Evolutionary conservation across 106 monocot species (phyloP), one percentile per base, ranked within the genome.

Genomic region (Dendrobium chrysotoxum): DNA sequence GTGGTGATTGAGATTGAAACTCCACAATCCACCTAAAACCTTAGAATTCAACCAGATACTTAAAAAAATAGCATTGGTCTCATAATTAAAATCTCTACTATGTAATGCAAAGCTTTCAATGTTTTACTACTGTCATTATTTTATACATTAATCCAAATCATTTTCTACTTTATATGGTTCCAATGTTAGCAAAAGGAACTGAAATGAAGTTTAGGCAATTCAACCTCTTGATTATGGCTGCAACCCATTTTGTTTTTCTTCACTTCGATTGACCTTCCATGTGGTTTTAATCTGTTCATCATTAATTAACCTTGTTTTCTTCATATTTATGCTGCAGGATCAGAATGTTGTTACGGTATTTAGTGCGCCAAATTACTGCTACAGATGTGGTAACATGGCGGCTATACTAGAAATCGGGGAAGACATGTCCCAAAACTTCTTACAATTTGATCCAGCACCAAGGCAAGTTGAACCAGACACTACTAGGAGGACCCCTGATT

Each of bases 271-370:
- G 25, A 65, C 25, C 64, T 65, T 8, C 64, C 64, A 44, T 44
- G 44, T 40, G 4, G 5, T 17, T 57, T 4, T 57, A n/a, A 57
- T 20, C n/a, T 17, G 18, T 57, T 18, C 1, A 5, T 57, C 57
- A 23, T 65, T 15, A n/a, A 23, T 65, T 26, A 65, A 26, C 57
- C 57, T 57, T 57, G 4, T 57, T 9, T 26, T 65, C 7, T 26
- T 26, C 64, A 26, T 65, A 65, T 65, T 65, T 65, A 65, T 26
- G 26, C 64, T 82, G 9, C 86, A 91, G 90, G 90, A 91, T 5
- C 86, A 83, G 47, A 91, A 91, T 80, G 88, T 91, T 20, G 88
- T 91, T n/a, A 91, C 90, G 7, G 90, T 91, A 53, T 91, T 91
- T 53, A 91, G 90, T 53, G 90, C 90, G 17, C 90, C 90, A 71